Conservation (phyloP, 2,329 filamentous ascomycete species). For the Pyrenochaeta sp. region DNA sequence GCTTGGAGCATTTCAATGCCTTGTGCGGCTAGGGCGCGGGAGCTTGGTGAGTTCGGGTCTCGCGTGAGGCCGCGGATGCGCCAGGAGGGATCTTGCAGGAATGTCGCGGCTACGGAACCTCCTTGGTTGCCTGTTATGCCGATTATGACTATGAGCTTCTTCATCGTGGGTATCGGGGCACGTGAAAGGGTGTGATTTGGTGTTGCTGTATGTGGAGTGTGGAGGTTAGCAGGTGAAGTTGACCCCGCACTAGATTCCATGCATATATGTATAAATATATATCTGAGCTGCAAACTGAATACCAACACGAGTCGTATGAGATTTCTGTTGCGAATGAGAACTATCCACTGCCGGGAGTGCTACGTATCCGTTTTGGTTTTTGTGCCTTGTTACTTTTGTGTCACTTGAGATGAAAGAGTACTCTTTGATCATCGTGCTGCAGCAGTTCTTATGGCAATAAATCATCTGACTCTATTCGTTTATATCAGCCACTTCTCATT, state of each 20-base stretch:
- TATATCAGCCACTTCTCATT: too few species aligned
- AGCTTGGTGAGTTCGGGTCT: constrained; percentile 33
- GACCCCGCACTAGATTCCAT: not conserved
- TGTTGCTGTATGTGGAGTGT: constrained; percentile 3
- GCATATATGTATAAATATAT: too few species aligned
- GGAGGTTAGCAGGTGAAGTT: not conserved
- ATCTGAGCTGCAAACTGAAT: too few species aligned
- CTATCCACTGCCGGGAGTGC: too few species aligned
- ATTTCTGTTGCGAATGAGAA: too few species aligned
- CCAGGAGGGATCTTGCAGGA: constrained; percentile 57
- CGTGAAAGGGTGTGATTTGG: not conserved
- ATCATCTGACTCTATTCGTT: too few species aligned
- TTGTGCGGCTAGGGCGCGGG: constrained; percentile 29
- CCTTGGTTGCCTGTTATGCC: constrained; percentile 42
- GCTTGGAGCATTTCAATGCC: constrained; percentile 50
- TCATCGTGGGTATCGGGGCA: constrained; percentile 33
- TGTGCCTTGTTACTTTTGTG: too few species aligned
- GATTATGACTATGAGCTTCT: constrained; percentile 37
- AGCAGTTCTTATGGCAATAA: too few species aligned
- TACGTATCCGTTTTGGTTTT: too few species aligned
- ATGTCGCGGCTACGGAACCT: constrained; percentile 33
- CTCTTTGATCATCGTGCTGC: too few species aligned
- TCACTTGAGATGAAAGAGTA: too few species aligned
- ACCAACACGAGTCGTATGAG: too few species aligned
- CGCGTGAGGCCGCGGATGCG: constrained; percentile 59